phyloP scores from a whole-genome alignment of 1,139 yeast species.

The Diutina pseudorugosa region DNA sequence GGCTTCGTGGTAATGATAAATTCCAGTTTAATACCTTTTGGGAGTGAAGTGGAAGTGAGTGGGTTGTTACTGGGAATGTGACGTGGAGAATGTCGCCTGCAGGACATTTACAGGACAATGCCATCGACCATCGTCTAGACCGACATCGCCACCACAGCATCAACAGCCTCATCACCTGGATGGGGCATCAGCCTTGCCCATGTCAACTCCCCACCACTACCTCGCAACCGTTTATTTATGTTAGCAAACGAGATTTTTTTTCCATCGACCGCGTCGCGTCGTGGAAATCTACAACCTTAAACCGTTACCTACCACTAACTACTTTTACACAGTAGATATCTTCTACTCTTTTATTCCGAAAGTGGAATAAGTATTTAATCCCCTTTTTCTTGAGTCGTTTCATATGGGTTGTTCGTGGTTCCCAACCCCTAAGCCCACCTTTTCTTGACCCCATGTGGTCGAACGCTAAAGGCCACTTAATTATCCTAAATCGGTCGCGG shows the following conservation, averaged over 20 bases:
- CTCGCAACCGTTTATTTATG: neutral
- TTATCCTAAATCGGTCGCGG: neutral
- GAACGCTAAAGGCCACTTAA: too few species aligned
- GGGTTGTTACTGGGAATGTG: too few species aligned
- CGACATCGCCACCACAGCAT: neutral
- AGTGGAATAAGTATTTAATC: too few species aligned
- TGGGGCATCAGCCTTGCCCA: neutral
- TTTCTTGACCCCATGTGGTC: neutral
- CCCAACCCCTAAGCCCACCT: neutral
- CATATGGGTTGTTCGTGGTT: neutral
- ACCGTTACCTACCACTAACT: too few species aligned
- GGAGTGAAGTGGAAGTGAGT: too few species aligned
- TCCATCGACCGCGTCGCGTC: neutral
- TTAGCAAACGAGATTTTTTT: too few species aligned
- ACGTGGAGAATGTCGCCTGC: too few species aligned
- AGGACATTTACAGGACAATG: neutral
- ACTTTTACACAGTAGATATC: too few species aligned
- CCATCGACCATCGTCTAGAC: neutral
- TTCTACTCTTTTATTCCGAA: too few species aligned
- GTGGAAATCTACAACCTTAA: too few species aligned
- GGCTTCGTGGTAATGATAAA: too few species aligned
- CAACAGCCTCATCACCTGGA: neutral
- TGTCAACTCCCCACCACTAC: neutral
- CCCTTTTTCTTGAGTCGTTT: neutral
- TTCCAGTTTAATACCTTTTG: too few species aligned